Base-by-base conservation (phyloP, 1,284 basidiomycete species). In the Apiotrichum veenhuisii region DNA sequence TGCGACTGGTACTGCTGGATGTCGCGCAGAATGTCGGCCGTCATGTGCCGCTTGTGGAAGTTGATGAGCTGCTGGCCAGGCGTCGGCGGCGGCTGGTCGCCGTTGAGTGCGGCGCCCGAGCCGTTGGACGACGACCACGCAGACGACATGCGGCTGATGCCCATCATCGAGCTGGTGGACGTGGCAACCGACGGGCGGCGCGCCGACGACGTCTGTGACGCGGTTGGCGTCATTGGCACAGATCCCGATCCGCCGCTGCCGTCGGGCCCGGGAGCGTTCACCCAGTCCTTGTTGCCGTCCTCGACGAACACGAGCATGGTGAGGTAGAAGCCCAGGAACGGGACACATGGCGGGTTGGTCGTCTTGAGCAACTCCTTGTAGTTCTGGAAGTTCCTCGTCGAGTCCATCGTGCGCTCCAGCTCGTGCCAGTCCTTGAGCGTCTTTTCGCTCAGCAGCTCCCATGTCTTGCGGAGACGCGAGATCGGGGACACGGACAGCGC, bases 291-390 rank as follows among this genome's bases (percentile, higher is more conserved):
- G 72, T 94, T 94, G n/a, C 95, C 96, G 70, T 98, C 96, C 75
- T 97, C 92, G 73, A 97, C 96, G 77, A 98, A 98, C 4, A 93
- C 94, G 56, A 98, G 81, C 25, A 91, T 91, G 5, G 94, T 93
- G 20, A 98, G 83, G 80, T 96, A 98, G 55, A 97, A 90, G 66
- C 95, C 95, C 52, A 99, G 87, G 79, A 98, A 99, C 7, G 96
- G 96, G 0, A 98, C 94, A 75, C 94, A 97, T 49, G 96, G 95
- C 0, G 94, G 92, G 40, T 88, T 86, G 58, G 96, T 87, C 45
- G 83, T 84, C 46, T 89, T 87, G 68, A 99, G 84, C 53, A 87
- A 84, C 60, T 88, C 85, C 52, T 91, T 87, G 77, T 98, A 98
- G 67, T 88, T 89, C 33, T 85, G 87, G 78, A 96, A 98, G 70